These are phyloP conservation scores for Inosperma sp. DNA, from an alignment of 768 basidiomycete genomes.

Conservation along the genomic window DNA sequence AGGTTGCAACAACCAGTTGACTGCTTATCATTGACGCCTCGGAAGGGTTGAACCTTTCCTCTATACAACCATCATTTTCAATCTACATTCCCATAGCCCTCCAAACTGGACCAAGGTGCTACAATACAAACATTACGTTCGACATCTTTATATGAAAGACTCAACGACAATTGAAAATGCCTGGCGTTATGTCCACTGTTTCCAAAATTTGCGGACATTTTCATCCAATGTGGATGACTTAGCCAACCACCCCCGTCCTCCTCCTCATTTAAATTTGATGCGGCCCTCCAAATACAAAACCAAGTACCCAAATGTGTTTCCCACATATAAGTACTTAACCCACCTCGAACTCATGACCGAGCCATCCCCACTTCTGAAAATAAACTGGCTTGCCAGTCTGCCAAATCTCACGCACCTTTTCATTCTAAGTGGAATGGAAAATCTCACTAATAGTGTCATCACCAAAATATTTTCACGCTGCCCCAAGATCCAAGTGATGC, in stretches of 20 bases:
- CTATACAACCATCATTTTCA: neutral
- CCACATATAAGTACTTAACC: neutral
- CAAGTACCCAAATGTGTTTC: neutral
- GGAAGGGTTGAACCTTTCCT: neutral
- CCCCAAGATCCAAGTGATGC: neutral
- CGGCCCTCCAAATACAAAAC: neutral
- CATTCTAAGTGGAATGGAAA: neutral
- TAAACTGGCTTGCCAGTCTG: neutral
- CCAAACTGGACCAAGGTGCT: neutral
- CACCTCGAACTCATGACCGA: neutral
- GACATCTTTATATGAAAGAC: neutral
- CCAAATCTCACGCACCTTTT: neutral
- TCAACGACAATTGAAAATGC: neutral
- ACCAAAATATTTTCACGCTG: neutral
- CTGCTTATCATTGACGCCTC: neutral
- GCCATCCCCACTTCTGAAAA: neutral
- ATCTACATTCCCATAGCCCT: neutral
- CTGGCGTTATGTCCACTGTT: neutral
- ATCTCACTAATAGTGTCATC: neutral
- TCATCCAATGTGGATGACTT: neutral
- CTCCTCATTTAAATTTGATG: neutral
- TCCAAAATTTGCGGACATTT: neutral
- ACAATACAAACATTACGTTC: neutral
- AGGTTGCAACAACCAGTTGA: neutral
- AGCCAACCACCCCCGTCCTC: neutral